Evolutionary conservation across 352 stramenopile genomes (phyloP).

Genomic region (Pythium utonaiense): DNA sequence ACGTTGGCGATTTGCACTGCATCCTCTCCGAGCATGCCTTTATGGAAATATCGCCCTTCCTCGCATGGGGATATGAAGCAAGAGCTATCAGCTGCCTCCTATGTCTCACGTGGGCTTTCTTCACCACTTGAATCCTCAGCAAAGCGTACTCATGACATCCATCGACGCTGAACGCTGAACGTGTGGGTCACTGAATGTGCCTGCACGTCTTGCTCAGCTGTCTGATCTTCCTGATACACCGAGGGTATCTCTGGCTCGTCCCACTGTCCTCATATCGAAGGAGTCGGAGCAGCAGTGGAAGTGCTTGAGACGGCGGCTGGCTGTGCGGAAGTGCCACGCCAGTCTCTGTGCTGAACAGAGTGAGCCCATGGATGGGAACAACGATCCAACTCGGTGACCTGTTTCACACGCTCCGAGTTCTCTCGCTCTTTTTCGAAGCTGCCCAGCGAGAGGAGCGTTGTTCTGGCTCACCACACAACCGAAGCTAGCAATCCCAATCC

Average conservation of each 20-base stretch:
- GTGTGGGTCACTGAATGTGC: no score
- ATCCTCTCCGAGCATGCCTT: not conserved
- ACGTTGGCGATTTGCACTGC: not conserved
- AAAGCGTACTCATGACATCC: no score
- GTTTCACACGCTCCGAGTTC: not conserved
- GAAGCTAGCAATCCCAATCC: not conserved
- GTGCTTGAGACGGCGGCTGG: not conserved
- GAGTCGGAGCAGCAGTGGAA: not conserved
- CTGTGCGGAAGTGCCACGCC: not conserved
- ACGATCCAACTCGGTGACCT: not conserved
- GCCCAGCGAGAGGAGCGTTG: no score
- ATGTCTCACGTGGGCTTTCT: no score
- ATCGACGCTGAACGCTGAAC: no score
- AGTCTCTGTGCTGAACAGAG: not conserved
- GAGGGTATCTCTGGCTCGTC: not conserved
- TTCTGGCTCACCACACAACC: no score
- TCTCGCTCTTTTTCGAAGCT: slow-evolving; percentile 1
- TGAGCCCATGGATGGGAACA: not conserved
- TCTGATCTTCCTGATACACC: not conserved
- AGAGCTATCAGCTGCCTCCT: no score
- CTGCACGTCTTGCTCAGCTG: not conserved
- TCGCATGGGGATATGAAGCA: no score
- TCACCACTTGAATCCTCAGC: no score
- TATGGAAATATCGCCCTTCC: no score
- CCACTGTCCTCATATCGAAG: not conserved